Base-by-base conservation (phyloP, 2,329 filamentous ascomycete species). In the Colletotrichum sp. region DNA sequence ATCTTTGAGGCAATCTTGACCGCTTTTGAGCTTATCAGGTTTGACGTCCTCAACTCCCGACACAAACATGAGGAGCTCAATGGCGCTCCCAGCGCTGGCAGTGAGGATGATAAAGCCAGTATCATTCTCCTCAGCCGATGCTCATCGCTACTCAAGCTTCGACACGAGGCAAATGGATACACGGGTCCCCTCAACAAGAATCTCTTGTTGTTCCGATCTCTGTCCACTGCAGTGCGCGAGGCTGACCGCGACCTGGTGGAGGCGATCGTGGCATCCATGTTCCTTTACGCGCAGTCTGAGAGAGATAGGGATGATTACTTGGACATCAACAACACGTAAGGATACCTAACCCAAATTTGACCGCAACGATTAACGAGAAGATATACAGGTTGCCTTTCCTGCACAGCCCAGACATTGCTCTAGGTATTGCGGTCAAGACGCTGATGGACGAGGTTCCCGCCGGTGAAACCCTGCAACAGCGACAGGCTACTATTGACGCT, bases 111-210 rank as follows among this genome's bases (percentile, higher is more conserved):
- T 78, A 95, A 94, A 82, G 89, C 91, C 36, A 94, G 93, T 80
- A 92, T 96, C 60, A 90, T 97, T 71, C 90, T 99, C 60, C 93
- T 98, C 80, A 97, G 96, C 79, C 94, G 97, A 52, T 94, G 96
- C 77, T 95, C 96, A 16, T 96, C 94, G 69, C 88, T 98, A 74
- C 91, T 96, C 68, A 95, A 94, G 81, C 89, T 98, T 77, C 92
- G 93, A 36, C 97, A 99, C 83, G 91, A 95, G 79, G 90, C 91
- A 5, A 96, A 96, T 79, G 97, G 97, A 34, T 99, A 98, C 85
- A 98, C 96, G 3, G 97, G 97, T 1, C 96, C 97, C 2, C 90
- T 99, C 2, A 98, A 96, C 88, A 94, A 97, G 84, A 96, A 96
- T 79, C 89, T 98, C 68, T 89, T 99, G 57, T 93, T 93, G 30